These are phyloP conservation scores for Diaporthe sp. DNA, from an alignment of 2,329 filamentous ascomycete species.

Conservation along the genomic window DNA sequence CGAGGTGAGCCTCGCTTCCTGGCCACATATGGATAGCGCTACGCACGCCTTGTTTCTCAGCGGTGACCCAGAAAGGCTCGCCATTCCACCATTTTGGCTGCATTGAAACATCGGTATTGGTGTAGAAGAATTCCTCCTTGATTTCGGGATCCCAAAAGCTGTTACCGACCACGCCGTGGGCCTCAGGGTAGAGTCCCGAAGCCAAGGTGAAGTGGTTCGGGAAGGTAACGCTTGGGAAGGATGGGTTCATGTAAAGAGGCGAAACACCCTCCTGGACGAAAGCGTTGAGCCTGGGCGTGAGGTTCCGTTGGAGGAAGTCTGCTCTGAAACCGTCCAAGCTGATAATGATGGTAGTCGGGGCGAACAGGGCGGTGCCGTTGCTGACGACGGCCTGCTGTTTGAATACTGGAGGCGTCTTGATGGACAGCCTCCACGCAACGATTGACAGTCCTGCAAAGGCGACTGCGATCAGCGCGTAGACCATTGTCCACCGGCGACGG, in stretches of 20 bases:
- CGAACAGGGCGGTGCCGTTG: conserved; percentile 92
- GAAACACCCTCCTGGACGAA: conserved; percentile 89
- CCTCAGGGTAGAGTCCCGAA: conserved; percentile 92
- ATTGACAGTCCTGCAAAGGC: conserved; percentile 69
- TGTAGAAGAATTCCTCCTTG: conserved; percentile 88
- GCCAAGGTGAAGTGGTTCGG: conserved; percentile 96
- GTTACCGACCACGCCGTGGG: conserved; percentile 93
- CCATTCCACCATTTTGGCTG: conserved; percentile 95
- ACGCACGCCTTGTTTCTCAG: conserved; percentile 82
- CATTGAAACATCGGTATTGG: conserved; percentile 79
- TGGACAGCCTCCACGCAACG: conserved; percentile 70
- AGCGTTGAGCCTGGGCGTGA: conserved; percentile 85
- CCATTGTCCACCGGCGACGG: conserved; percentile 67
- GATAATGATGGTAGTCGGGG: conserved; percentile 91
- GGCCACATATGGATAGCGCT: conserved; percentile 99
- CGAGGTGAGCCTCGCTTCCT: conserved; percentile 89
- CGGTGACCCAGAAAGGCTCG: conserved; percentile 94
- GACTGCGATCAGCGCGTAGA: conserved; percentile 64
- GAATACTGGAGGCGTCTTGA: conserved; percentile 54
- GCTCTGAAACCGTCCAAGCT: conserved; percentile 96
- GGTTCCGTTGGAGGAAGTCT: conserved; percentile 85
- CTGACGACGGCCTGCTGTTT: conserved; percentile 58
- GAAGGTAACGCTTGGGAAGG: conserved; percentile 96
- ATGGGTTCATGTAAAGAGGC: conserved; percentile 91
- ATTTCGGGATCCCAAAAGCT: conserved; percentile 90